Percentiles rank a stretch among this genome's conserved stretches.
These are phyloP conservation scores for Coemansia sp. DNA, from an alignment of 192 early-diverging fungal genomes.

Conservation along the genomic window DNA sequence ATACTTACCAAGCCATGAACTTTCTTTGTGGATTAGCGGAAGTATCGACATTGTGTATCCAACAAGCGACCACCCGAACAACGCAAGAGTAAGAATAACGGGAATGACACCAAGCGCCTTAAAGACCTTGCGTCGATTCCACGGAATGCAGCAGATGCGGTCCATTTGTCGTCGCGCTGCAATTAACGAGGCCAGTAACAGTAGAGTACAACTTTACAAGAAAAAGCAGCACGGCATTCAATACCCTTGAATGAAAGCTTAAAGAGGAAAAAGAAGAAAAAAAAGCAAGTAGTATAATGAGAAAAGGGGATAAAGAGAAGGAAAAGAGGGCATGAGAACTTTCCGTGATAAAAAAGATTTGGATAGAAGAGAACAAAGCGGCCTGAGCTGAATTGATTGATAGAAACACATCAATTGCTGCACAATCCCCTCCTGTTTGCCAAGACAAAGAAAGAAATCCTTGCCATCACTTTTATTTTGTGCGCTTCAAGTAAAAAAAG, in stretches of 20 bases:
- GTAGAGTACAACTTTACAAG: not conserved
- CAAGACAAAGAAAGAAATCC: too few relatives aligned
- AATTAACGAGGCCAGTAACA: not conserved
- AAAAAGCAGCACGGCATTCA: not conserved
- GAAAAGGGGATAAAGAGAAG: not conserved
- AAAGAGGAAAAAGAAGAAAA: not conserved
- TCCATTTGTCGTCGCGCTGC: not conserved
- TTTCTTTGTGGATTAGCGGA: constrained; percentile 20
- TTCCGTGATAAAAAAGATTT: too few relatives aligned
- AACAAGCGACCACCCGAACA: constrained; percentile 45
- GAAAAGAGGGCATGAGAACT: not conserved
- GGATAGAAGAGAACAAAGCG: too few relatives aligned
- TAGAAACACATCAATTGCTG: too few relatives aligned
- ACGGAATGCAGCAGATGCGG: constrained; percentile 11
- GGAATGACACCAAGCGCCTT: constrained; percentile 42
- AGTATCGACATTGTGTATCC: constrained; percentile 20
- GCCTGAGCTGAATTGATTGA: too few relatives aligned
- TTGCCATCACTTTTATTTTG: too few relatives aligned
- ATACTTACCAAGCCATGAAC: constrained; percentile 4
- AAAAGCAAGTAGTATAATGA: not conserved
- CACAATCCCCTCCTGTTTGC: too few relatives aligned
- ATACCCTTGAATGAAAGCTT: not conserved
- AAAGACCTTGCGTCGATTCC: constrained; percentile 43
- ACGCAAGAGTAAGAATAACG: constrained; percentile 35
- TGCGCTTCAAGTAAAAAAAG: not conserved